Conservation (phyloP, 768 basidiomycete species). For the Pholiota microspora region DNA sequence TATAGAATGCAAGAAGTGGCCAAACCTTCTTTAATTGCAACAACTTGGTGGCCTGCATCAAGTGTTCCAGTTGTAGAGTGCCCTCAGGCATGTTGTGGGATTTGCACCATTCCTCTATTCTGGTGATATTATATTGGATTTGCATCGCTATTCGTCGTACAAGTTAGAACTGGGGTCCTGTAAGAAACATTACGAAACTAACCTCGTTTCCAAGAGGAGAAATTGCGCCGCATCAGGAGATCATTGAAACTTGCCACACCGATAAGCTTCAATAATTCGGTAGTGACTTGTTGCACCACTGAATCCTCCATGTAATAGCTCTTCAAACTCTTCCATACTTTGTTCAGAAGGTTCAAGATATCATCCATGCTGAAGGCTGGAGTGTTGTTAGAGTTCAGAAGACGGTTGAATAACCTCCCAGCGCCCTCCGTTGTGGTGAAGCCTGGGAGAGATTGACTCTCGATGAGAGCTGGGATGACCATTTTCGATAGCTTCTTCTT, state of each 20-base stretch:
- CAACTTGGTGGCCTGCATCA: slow-evolving; percentile 99
- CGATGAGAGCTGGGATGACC: slow-evolving; percentile 98
- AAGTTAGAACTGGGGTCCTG: neutral
- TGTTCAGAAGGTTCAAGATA: slow-evolving; percentile 93
- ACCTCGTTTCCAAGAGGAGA: slow-evolving; percentile 99
- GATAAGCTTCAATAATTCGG: slow-evolving; percentile 91
- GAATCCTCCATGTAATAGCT: slow-evolving; percentile 98
- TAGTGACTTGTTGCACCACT: slow-evolving; percentile 92
- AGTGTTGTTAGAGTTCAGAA: slow-evolving; percentile 79
- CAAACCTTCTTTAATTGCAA: slow-evolving; percentile 94
- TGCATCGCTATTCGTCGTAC: slow-evolving; percentile 78
- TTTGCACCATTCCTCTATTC: slow-evolving; percentile 99
- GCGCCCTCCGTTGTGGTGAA: slow-evolving; percentile 96
- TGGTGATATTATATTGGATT: slow-evolving; percentile 99
- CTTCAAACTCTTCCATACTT: slow-evolving; percentile 97
- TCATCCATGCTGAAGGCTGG: slow-evolving; percentile 99
- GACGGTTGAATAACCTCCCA: slow-evolving; percentile 89
- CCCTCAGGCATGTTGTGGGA: slow-evolving; percentile 99
- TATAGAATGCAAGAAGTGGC: neutral
- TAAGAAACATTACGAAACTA: slow-evolving; percentile 20
- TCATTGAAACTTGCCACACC: slow-evolving; percentile 99
- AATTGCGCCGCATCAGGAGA: slow-evolving; percentile 96
- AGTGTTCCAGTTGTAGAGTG: slow-evolving; percentile 92
- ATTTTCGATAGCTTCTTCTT: slow-evolving; percentile 96
- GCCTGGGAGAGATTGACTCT: slow-evolving; percentile 95